Percentiles rank a stretch among this genome's conserved stretches.
These are phyloP conservation scores for Epichloe aotearoae DNA, from an alignment of 2,329 filamentous ascomycete genomes.

Conservation along the genomic window DNA sequence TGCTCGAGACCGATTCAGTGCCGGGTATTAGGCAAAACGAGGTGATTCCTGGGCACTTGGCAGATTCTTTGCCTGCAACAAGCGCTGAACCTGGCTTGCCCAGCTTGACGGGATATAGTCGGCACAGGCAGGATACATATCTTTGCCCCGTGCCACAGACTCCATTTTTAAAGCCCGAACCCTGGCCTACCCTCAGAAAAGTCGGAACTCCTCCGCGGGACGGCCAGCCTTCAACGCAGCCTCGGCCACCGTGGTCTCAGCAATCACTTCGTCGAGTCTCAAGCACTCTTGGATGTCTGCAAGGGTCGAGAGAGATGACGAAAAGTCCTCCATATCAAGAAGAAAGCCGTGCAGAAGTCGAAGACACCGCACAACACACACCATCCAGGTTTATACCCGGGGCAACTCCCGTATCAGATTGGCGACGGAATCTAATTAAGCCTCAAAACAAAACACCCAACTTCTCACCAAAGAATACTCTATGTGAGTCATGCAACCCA, in stretches of 20 bases:
- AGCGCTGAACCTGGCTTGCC: slow-evolving; percentile 3
- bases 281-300: not conserved
- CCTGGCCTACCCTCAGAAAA: slow-evolving; percentile 7
- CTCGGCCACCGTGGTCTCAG: slow-evolving; percentile 3
- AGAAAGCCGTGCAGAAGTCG: not conserved
- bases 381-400: not conserved
- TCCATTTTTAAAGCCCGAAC: slow-evolving; percentile 1
- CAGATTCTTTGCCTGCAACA: not conserved
- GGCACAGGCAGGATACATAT: slow-evolving; percentile 7
- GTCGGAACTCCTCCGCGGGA: not conserved
- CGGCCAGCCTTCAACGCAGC: not conserved
- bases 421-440: slow-evolving; percentile 6
- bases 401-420: slow-evolving; percentile 6
- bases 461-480: not conserved
- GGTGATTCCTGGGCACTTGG: not conserved
- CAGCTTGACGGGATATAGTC: slow-evolving; percentile 6
- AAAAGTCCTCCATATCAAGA: not conserved
- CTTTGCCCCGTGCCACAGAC: slow-evolving; percentile 5
- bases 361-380: not conserved
- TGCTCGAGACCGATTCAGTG: not conserved
- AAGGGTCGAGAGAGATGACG: not conserved
- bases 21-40: not conserved
- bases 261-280: slow-evolving; percentile 4
- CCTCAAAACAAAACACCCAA: not conserved
- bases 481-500: slow-evolving; percentile 8